Base-by-base conservation (phyloP, 2,329 filamentous ascomycete species). In the Trichoderma harzianum region DNA sequence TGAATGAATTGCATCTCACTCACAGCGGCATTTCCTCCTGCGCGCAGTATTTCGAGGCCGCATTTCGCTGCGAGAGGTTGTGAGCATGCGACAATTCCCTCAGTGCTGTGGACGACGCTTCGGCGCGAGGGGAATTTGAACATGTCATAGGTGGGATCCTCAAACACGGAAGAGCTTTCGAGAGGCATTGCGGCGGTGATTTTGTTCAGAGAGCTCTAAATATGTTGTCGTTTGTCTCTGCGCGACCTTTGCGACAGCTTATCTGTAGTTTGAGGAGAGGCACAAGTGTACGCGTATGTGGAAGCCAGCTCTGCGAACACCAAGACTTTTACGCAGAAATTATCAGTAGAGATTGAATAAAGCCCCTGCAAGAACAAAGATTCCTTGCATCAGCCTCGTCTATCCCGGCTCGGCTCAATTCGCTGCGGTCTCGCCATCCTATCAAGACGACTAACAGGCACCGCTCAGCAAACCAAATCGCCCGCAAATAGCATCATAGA, bases 11-110 rank as follows among this genome's bases (percentile, higher is more conserved):
- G 30, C 12, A 34, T 34, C 32, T 34, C 5, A 14, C 92, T 82
- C 86, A 97, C 94, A 76, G 95, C 96, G 74, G 94, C 94, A 84
- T 98, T 99, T 69, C 96, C 96, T 71, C 96, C 96, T 62, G 92
- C 90, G 72, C 91, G 89, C n/a, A 99, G 84, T 51, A 98, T 87
- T 71, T 92, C 90, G 67, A 98, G 88, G 26, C 96, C 96, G 73
- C 94, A 97, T 82, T 93, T 93, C 28, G 93, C 92, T 7, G 96
- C 96, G 70, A 98, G 85, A 16, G 96, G 94, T 80, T 98, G 95
- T 1, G 94, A 93, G 79, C 92, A 97, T 12, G 95, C 89, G 62
- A 98, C 93, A 72, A 98, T 97, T 60, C 94, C 95, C 78, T 95
- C 92, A 6, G 93, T 95, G 80, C 94, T 97, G 80, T 98, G 95